Percentiles rank a stretch among this genome's conserved stretches.
Conservation (phyloP, 139 green algal species). For the Haematococcus lacustris region DNA sequence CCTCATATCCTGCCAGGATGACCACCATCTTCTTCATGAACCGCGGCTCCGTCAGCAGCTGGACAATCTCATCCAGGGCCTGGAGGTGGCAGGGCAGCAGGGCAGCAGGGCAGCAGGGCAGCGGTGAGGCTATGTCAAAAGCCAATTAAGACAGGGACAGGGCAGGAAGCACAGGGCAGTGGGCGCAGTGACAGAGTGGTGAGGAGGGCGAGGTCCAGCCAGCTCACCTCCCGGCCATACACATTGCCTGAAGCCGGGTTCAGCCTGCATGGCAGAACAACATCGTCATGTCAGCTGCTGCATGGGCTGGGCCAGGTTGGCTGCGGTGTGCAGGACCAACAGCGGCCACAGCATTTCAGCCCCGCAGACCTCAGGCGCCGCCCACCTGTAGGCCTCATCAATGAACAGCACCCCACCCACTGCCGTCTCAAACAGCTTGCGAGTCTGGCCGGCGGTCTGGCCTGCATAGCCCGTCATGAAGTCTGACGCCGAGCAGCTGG, state of each 20-base stretch:
- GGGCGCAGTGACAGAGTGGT: too few relatives aligned
- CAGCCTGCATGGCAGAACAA: slow-evolving; percentile 19
- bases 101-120: too few relatives aligned
- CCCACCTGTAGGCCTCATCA: slow-evolving; percentile 42
- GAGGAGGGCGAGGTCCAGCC: too few relatives aligned
- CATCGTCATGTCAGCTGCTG: too few relatives aligned
- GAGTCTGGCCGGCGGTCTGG: slow-evolving; percentile 31
- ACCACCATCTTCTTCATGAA: slow-evolving; percentile 48
- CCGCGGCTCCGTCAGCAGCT: slow-evolving; percentile 34
- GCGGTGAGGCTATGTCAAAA: not conserved
- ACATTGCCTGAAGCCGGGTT: too few relatives aligned
- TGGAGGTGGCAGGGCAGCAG: not conserved
- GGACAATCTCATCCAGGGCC: slow-evolving; percentile 42
- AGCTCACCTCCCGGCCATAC: too few relatives aligned
- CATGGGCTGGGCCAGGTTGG: too few relatives aligned
- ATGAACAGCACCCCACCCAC: slow-evolving; percentile 43
- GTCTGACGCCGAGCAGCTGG: slow-evolving; percentile 29
- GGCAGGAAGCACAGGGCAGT: not conserved
- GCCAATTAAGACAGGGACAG: not conserved
- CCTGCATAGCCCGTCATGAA: slow-evolving; percentile 35
- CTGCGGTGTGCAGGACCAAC: too few relatives aligned
- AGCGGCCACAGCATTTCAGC: too few relatives aligned
- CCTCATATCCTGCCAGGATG: slow-evolving; percentile 41
- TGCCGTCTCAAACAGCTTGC: slow-evolving; percentile 30
- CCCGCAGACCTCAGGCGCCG: too few relatives aligned